phyloP scores from a whole-genome alignment of 2,329 filamentous ascomycete species.

The Helotiales sp. region DNA sequence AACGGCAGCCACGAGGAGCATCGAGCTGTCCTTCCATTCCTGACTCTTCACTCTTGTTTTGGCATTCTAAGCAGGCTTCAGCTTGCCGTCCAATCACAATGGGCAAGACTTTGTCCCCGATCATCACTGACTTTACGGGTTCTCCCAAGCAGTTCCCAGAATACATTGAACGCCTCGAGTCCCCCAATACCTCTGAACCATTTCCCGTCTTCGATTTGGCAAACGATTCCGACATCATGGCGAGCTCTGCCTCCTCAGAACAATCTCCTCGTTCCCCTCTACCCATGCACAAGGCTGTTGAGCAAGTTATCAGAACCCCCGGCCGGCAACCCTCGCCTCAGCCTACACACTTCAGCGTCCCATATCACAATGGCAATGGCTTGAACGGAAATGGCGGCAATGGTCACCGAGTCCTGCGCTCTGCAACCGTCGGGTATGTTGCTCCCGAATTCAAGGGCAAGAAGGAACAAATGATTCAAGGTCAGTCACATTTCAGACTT shows the following conservation, averaged over 20 bases:
- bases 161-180: slow-evolving; percentile 25
- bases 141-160: slow-evolving; percentile 22
- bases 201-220: slow-evolving; percentile 10
- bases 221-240: slow-evolving; percentile 23
- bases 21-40: background rate
- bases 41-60: background rate
- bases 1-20: background rate
- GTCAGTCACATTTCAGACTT: slow-evolving; percentile 22
- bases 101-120: slow-evolving; percentile 25
- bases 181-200: slow-evolving; percentile 4
- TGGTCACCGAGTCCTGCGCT: slow-evolving; percentile 75
- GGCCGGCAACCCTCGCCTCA: slow-evolving; percentile 69
- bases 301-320: slow-evolving; percentile 31
- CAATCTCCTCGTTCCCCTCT: background rate
- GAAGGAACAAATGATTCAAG: slow-evolving; percentile 62
- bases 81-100: slow-evolving; percentile 13
- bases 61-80: background rate
- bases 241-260: slow-evolving; percentile 16
- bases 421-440: slow-evolving; percentile 90
- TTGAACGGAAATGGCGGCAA: slow-evolving; percentile 44
- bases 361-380: slow-evolving; percentile 46
- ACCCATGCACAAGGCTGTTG: slow-evolving; percentile 25
- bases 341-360: slow-evolving; percentile 79
- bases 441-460: slow-evolving; percentile 94
- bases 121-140: slow-evolving; percentile 26